phyloP scores from a whole-genome alignment of 257 asterid species.

The Solanum acaule region DNA sequence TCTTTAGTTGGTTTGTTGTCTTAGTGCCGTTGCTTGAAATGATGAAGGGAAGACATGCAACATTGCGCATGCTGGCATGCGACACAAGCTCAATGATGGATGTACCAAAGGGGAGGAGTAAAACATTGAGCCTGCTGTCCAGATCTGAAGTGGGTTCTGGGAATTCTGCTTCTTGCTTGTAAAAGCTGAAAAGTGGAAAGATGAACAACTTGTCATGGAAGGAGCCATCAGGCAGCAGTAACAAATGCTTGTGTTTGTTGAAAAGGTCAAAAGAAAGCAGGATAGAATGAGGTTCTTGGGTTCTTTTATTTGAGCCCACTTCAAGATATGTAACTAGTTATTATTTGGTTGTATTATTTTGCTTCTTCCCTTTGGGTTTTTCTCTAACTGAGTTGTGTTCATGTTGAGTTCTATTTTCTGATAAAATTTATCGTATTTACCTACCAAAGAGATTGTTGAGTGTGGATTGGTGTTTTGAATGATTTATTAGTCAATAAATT shows the following conservation, averaged over 20 bases:
- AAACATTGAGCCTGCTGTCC: neutral
- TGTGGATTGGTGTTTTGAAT: neutral
- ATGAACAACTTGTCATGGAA: neutral
- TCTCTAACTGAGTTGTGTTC: neutral
- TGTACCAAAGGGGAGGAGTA: neutral
- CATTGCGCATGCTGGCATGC: neutral
- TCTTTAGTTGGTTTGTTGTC: neutral
- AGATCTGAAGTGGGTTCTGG: neutral
- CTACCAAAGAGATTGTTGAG: neutral
- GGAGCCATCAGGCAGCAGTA: neutral
- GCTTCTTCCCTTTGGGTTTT: neutral
- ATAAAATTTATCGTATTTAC: neutral
- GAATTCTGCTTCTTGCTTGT: neutral
- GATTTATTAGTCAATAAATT: neutral
- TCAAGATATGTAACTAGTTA: neutral
- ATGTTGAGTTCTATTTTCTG: neutral
- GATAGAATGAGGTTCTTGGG: too few relatives aligned
- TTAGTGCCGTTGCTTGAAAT: neutral
- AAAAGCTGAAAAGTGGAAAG: neutral
- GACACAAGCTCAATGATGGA: neutral
- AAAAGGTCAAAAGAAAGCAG: too few relatives aligned
- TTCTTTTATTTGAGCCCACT: neutral
- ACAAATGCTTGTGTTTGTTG: neutral
- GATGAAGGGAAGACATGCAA: neutral
- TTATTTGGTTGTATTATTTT: neutral